These are phyloP conservation scores for Blastobotrys parvus DNA, from an alignment of 805 yeast genomes.

Conservation along the genomic window DNA sequence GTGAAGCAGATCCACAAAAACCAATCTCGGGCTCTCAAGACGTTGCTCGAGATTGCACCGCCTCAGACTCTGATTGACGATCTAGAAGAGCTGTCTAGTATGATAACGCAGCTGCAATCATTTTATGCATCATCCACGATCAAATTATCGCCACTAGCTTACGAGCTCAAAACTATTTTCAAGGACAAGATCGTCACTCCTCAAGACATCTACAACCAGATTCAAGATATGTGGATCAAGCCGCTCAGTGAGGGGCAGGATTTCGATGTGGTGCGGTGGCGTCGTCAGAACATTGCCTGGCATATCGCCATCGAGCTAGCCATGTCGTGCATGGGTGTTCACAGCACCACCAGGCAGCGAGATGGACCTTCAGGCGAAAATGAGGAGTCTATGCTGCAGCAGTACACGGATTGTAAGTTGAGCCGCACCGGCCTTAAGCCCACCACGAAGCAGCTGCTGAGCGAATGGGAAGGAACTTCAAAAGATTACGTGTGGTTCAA, in stretches of 20 bases:
- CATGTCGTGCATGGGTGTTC: constrained; percentile 11
- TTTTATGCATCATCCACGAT: constrained; percentile 8
- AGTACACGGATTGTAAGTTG: neutral
- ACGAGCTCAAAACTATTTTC: constrained; percentile 7
- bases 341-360: neutral
- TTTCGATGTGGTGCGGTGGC: constrained; percentile 16
- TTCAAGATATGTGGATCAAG: constrained; percentile 19
- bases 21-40: neutral
- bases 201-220: constrained; percentile 10
- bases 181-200: constrained; percentile 5
- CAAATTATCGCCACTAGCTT: constrained; percentile 3
- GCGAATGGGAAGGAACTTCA: neutral
- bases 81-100: constrained; percentile 5
- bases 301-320: constrained; percentile 14
- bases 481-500: neutral
- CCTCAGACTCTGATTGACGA: constrained; percentile 4
- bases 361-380: neutral
- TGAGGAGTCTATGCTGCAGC: neutral
- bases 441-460: neutral
- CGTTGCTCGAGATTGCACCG: constrained; percentile 1
- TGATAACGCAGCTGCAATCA: constrained; percentile 7
- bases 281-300: constrained; percentile 13
- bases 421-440: neutral
- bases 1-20: neutral
- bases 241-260: constrained; percentile 17